phyloP scores from a whole-genome alignment of 176 grass and related monocot genomes.

The Aegilops tauschii region DNA sequence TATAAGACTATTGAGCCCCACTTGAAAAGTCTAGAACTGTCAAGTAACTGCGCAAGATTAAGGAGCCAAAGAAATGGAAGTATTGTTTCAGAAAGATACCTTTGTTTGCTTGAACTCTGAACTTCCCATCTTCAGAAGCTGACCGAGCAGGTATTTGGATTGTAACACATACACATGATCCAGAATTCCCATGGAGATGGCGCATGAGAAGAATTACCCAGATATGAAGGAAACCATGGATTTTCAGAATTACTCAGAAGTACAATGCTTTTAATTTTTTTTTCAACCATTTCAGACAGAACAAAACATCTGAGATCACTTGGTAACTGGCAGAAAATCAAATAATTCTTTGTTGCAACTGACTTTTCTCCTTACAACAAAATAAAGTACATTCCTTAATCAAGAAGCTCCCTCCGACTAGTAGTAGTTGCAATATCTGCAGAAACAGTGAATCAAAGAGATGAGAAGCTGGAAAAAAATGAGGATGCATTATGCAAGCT shows the following conservation, averaged over 20 bases:
- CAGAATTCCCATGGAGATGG: background rate
- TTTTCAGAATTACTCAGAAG: background rate
- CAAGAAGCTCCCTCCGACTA: background rate
- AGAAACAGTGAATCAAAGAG: background rate
- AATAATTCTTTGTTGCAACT: background rate
- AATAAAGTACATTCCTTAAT: background rate
- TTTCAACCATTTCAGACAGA: background rate
- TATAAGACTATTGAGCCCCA: background rate
- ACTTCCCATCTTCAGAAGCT: background rate
- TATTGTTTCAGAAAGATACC: background rate
- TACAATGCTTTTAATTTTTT: background rate
- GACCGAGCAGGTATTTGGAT: background rate
- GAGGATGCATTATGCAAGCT: background rate
- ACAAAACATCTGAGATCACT: background rate
- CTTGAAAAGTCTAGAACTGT: background rate
- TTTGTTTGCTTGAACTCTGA: background rate
- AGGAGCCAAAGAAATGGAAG: background rate
- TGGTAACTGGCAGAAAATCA: background rate
- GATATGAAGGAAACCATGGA: background rate
- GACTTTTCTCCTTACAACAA: background rate
- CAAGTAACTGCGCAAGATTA: background rate
- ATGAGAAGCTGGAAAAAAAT: background rate
- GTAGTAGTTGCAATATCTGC: background rate
- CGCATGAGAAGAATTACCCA: background rate
- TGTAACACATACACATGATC: background rate